Evolutionary conservation across 371 early-diverging fungal genomes (phyloP), one percentile per base, ranked within the genome.

Genomic region (Coemansia sp.): DNA sequence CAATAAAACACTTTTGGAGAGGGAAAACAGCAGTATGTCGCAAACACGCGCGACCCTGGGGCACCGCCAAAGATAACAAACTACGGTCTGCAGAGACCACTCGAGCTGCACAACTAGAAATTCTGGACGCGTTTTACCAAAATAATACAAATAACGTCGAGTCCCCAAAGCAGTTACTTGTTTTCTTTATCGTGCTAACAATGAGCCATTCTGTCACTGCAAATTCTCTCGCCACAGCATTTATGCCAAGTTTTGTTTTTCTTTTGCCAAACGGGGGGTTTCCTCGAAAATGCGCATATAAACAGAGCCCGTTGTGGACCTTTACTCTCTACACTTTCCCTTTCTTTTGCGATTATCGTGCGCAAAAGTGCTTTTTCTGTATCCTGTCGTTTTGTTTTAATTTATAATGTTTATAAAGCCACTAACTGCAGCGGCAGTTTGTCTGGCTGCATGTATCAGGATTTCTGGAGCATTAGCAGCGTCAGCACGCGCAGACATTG

Each of bases 161-260:
- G 20, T 58, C 58, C 58, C 58, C 40, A 40, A 39, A 58, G 58
- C 58, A 58, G 58, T 58, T 40, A 48, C 20, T 48, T 48, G 20
- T 48, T 48, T 23, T 20, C 40, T 58, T 39, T 58, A 21, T 58
- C 14, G 16, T 11, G 33, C 9, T 20, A 30, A n/a, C n/a, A 33
- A 18, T 28, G 20, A 4, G 14, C 21, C 57, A 56, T 56, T 56
- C 57, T 18, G 18, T 56, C 57, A 56, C 57, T 56, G 57, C 39
- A 0, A 33, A 56, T 33, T 56, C 37, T 37, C 23, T 8, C 20
- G 54, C 54, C 30, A 5, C 30, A 28, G 28, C 14, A 12, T 14
- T 12, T 12, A 52, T 4, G 25, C 25, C 16, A 33, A 9, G 33
- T 33, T 33, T 9, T 33, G 33, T 33, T 33, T 33, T 33, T 33